Base-by-base conservation (phyloP, 129 eudicot species). In the Escallonia herrerae region DNA sequence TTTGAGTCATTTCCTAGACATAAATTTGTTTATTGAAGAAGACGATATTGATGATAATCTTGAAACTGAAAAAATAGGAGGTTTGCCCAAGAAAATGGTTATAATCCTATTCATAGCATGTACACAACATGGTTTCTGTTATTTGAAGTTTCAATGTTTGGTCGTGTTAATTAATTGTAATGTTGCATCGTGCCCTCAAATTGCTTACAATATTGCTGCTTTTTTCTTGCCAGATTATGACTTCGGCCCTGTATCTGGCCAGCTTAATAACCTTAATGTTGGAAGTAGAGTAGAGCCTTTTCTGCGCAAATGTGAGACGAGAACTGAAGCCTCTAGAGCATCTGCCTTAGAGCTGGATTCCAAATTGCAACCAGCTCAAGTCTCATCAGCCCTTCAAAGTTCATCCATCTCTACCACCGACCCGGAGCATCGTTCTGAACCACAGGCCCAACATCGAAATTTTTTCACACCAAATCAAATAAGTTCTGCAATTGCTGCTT, bases 401-500 rank as follows among this genome's bases (percentile, higher is more conserved):
- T 33, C 77, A 10, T 12, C 9, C 2, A 43, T 41, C 38, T 64
- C 66, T 45, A 53, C 71, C 48, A 11, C 58, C 51, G 64, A 49
- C 49, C 11, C 40, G 3, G 63, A 15, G 5, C 68, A 12, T 3
- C 67, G 10, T 13, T 12, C 12, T n/a, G 69, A 66, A 65, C 73
- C 54, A 59, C 58, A 6, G 49, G 39, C 58, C 60, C 41, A 22
- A 62, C 46, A 3, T 40, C 57, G 7, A 40, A 51, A 43, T 15
- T 3, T 49, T 45, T 6, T 68, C 52, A 77, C 77, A 47, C 76
- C 88, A 43, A 70, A 40, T 48, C 77, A 77, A 54, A 74, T 91
- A 71, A 74, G 68, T 12, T 63, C 72, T 2, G 83, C 95, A 15
- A 68, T 91, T 64, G 58, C 76, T 67, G 74, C 80, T 55, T 76